Percentiles rank a stretch among this genome's conserved stretches.
These are phyloP conservation scores for Microcyclosporella mali DNA, from an alignment of 2,329 filamentous ascomycete genomes.

Conservation along the genomic window DNA sequence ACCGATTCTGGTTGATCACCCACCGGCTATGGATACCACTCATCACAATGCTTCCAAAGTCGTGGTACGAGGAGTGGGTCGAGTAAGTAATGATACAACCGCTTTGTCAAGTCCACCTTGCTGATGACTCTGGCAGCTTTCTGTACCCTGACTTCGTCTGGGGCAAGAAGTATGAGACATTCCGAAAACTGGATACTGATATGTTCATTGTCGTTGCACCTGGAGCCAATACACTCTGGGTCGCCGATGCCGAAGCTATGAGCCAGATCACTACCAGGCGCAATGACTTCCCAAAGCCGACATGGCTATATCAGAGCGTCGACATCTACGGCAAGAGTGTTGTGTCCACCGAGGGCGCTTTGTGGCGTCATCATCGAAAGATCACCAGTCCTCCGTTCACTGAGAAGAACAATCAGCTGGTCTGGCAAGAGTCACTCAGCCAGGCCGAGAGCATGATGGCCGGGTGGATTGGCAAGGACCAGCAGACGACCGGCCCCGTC, in stretches of 20 bases:
- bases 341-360: slow-evolving; percentile 60
- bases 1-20: slow-evolving; percentile 51
- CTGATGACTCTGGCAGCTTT: slow-evolving; percentile 36
- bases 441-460: slow-evolving; percentile 59
- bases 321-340: slow-evolving; percentile 67
- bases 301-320: slow-evolving; percentile 53
- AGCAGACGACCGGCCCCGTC: slow-evolving; percentile 44
- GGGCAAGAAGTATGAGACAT: slow-evolving; percentile 51
- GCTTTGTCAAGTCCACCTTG: neutral
- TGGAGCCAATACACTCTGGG: slow-evolving; percentile 47
- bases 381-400: slow-evolving; percentile 66
- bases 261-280: slow-evolving; percentile 59
- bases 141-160: slow-evolving; percentile 58
- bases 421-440: slow-evolving; percentile 57
- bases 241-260: slow-evolving; percentile 59
- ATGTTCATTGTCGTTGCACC: slow-evolving; percentile 61
- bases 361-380: slow-evolving; percentile 69
- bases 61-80: slow-evolving; percentile 55
- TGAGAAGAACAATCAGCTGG: slow-evolving; percentile 65
- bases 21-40: slow-evolving; percentile 51
- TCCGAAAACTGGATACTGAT: slow-evolving; percentile 53
- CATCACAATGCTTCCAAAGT: slow-evolving; percentile 49
- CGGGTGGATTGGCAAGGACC: slow-evolving; percentile 48
- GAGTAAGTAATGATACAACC: neutral
- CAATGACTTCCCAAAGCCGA: slow-evolving; percentile 66